phyloP scores from a whole-genome alignment of 192 early-diverging fungal genomes.

The Linnemannia zychae region DNA sequence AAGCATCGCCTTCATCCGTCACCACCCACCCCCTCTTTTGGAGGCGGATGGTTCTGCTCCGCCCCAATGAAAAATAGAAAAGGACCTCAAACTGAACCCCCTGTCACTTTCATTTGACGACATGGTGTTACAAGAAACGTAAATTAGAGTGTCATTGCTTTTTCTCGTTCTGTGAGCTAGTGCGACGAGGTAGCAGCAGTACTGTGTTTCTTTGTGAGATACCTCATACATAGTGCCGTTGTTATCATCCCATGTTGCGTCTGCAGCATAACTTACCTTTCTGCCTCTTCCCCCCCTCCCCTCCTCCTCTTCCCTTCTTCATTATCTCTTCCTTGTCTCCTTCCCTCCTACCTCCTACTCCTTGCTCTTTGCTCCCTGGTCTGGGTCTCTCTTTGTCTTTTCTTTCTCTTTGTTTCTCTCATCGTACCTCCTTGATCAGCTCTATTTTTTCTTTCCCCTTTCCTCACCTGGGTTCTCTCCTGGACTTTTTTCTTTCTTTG shows the following conservation, averaged over 20 bases:
- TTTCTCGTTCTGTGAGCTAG: neutral
- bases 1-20: neutral
- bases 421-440: conserved; percentile 1
- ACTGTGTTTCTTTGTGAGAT: neutral
- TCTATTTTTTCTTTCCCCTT: conserved; percentile 3
- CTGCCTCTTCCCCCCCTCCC: neutral
- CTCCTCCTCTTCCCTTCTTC: neutral
- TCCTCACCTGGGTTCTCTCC: conserved; percentile 9
- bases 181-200: neutral
- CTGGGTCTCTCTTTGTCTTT: neutral
- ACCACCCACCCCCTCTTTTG: neutral
- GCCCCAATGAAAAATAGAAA: neutral
- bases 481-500: conserved; percentile 5
- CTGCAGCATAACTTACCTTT: neutral
- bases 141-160: neutral
- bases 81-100: neutral
- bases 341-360: conserved; percentile 8
- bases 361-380: conserved; percentile 16
- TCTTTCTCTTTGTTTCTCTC: neutral
- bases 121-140: neutral
- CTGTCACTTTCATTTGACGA: neutral
- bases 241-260: too few relatives aligned
- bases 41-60: conserved; percentile 1
- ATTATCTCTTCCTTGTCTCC: neutral
- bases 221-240: too few relatives aligned